Base-by-base conservation (phyloP, 2,329 filamentous ascomycete genomes). In the Colletotrichum sp. region DNA sequence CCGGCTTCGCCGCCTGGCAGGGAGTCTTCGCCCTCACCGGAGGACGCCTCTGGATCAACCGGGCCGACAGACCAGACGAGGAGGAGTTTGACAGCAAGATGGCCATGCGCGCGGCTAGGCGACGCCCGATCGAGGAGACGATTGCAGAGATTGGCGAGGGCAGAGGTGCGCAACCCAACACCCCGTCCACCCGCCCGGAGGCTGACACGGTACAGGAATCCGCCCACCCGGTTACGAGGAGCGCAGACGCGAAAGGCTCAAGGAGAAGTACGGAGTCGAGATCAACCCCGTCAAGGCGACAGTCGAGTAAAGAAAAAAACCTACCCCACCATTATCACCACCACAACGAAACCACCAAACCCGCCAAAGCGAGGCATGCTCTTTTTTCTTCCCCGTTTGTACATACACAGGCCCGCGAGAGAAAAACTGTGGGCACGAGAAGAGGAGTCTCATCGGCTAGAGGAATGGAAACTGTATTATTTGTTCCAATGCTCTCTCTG, bases 201-300 rank as follows among this genome's bases (percentile, higher is more conserved):
- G 70, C 73, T 75, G 57, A 75, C 73, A 34, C 19, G 60, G 59
- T 34, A 9, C 80, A 98, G 96, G 94, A 71, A 95, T 98, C 80
- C 90, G 93, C 80, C 94, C 91, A 55, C 93, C 94, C 19, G 95
- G 95, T 68, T 98, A 97, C 83, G 94, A 95, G 80, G 95, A 98
- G 88, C 90, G 96, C 85, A 93, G 96, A 84, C 91, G 92, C 79
- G 89, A 96, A 87, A 91, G 95, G 80, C 90, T 98, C 84, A 93
- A 95, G 90, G 93, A 95, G 86, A 95, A 93, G 85, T 98, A 98
- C 82, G 95, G 96, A 75, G 91, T 98, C 82, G 95, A 98, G 79
- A 93, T 98, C 82, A 91, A 93, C 82, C 90, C 92, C 71, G 91
- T 93, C 79, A 90, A 85, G 74, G 88, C 90, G 59, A 86, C 85